phyloP scores from a whole-genome alignment of 345 rosid genomes.

The Rhizophora mangle region DNA sequence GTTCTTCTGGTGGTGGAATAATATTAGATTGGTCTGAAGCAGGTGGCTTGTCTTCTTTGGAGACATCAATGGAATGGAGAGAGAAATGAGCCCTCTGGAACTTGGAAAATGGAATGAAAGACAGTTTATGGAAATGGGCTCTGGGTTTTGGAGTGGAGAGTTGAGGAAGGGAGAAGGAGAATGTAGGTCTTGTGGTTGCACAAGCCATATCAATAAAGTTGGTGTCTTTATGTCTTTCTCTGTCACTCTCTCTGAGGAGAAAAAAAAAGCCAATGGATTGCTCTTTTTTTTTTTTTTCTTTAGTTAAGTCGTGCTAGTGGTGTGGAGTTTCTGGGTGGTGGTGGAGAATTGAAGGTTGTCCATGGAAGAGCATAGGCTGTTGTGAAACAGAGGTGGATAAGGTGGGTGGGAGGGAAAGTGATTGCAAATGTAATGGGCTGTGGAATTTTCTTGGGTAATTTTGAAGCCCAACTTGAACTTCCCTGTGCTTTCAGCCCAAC shows the following conservation, averaged over 20 bases:
- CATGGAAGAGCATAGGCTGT: constrained; percentile 39
- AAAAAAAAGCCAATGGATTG: no score
- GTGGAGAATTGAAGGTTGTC: constrained; percentile 42
- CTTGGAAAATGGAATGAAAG: constrained; percentile 20
- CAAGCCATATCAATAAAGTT: constrained; percentile 45
- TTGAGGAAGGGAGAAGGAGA: constrained; percentile 52
- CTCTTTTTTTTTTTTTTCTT: no score
- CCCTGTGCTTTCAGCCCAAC: no score
- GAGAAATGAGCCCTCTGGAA: constrained; percentile 26
- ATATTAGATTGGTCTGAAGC: constrained; percentile 23
- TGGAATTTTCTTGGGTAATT: no score
- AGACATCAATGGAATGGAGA: constrained; percentile 54
- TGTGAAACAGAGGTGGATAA: constrained; percentile 8
- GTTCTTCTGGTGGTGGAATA: constrained; percentile 1
- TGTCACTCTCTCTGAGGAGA: not conserved
- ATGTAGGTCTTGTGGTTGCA: constrained; percentile 55
- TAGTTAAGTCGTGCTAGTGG: not conserved
- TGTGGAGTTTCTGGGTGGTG: constrained; percentile 23
- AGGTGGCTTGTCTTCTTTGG: constrained; percentile 63
- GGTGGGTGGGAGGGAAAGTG: not conserved
- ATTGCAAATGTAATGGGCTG: not conserved
- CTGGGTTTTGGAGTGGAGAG: constrained; percentile 15
- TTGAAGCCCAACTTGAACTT: no score
- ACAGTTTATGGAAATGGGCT: constrained; percentile 24
- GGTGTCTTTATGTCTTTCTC: no score